phyloP scores from a whole-genome alignment of 2,329 filamentous ascomycete species.

The Penicillium sp. region DNA sequence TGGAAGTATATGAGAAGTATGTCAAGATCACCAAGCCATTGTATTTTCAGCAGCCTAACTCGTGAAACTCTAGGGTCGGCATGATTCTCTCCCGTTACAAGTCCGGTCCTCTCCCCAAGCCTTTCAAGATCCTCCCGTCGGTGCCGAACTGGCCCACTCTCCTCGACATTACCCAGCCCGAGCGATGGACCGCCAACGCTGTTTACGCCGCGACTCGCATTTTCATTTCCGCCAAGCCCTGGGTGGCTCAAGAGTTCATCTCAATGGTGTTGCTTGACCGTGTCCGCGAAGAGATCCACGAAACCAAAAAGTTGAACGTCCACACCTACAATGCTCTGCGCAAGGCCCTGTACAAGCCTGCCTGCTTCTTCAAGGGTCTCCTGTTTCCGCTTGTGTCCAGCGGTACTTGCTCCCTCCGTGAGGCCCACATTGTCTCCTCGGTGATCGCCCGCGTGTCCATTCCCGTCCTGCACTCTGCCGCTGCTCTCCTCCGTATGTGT shows the following conservation, averaged over 20 bases:
- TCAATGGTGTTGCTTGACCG: constrained; percentile 84
- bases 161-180: constrained; percentile 79
- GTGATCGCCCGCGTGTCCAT: constrained; percentile 84
- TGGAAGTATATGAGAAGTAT: constrained; percentile 91
- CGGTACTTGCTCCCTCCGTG: constrained; percentile 86
- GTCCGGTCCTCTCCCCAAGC: constrained; percentile 93
- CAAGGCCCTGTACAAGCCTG: constrained; percentile 89
- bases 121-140: constrained; percentile 94
- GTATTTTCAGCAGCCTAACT: constrained; percentile 20
- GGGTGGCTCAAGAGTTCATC: constrained; percentile 80
- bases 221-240: constrained; percentile 83
- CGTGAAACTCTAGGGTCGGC: constrained; percentile 64
- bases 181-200: constrained; percentile 76
- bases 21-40: constrained; percentile 21
- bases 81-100: constrained; percentile 90
- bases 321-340: constrained; percentile 94
- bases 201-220: constrained; percentile 88
- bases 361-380: constrained; percentile 95
- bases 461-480: constrained; percentile 88
- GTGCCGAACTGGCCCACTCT: constrained; percentile 91
- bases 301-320: constrained; percentile 92
- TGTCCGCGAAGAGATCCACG: constrained; percentile 91
- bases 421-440: constrained; percentile 87
- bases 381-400: constrained; percentile 85
- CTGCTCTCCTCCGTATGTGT: constrained; percentile 86